These are phyloP conservation scores for Cryptococcus wingfieldii DNA, from an alignment of 1,284 basidiomycete genomes.

Conservation along the genomic window DNA sequence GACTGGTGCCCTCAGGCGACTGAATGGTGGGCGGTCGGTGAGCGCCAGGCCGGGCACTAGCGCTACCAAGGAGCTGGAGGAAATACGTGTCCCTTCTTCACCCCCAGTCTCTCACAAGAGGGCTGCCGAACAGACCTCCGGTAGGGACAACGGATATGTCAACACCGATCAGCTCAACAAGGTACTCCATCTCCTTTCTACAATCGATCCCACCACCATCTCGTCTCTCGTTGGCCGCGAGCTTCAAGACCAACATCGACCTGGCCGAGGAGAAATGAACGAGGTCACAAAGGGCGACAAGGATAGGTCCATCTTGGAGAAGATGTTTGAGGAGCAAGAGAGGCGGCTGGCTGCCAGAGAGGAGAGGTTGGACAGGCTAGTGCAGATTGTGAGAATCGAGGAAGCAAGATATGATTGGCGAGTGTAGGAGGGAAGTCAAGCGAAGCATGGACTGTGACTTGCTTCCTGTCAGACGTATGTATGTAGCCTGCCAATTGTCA, in stretches of 20 bases:
- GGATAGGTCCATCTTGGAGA: slow-evolving; percentile 3
- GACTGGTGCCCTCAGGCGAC: slow-evolving; percentile 16
- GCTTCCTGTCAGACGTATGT: too few species aligned
- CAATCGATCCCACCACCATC: not conserved
- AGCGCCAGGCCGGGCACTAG: not conserved
- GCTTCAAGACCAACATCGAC: not conserved
- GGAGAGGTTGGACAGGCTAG: not conserved
- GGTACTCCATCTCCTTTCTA: slow-evolving; percentile 1
- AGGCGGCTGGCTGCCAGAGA: slow-evolving; percentile 5
- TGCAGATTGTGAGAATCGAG: slow-evolving; percentile 7
- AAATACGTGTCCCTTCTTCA: not conserved
- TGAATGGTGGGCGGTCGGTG: slow-evolving; percentile 3
- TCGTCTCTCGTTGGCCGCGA: not conserved
- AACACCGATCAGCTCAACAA: not conserved
- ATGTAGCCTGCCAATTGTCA: too few species aligned
- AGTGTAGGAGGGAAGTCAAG: not conserved
- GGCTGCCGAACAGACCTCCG: not conserved
- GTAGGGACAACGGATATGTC: too few species aligned
- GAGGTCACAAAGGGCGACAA: not conserved
- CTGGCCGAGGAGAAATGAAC: not conserved
- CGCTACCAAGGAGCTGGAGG: not conserved
- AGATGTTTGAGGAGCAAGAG: slow-evolving; percentile 10
- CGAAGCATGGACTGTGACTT: not conserved
- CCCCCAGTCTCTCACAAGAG: not conserved
- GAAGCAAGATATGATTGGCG: slow-evolving; percentile 1